Conservation (phyloP, 2,329 filamentous ascomycete species). For the Xylariaceae sp. region DNA sequence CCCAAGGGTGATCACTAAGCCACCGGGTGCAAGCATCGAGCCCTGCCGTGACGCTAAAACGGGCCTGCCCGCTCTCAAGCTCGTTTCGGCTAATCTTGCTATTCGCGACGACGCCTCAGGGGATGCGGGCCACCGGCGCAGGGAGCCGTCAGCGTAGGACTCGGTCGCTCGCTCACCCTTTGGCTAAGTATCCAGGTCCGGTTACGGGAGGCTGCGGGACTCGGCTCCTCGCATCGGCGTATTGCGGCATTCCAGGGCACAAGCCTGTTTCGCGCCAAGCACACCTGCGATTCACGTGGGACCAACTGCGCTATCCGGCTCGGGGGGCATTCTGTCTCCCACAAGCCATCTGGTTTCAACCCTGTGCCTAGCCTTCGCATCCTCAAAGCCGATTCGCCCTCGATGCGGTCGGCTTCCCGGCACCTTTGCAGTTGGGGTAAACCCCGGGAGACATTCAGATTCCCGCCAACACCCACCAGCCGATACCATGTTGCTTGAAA, state of each 20-base stretch:
- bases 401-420: slow-evolving; percentile 2
- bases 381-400: slow-evolving; percentile 12
- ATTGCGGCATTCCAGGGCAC: slow-evolving; percentile 18
- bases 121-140: slow-evolving; percentile 22
- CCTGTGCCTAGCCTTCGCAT: slow-evolving; percentile 6
- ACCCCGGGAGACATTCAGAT: slow-evolving; percentile 3
- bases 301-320: slow-evolving; percentile 8
- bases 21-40: slow-evolving; percentile 6
- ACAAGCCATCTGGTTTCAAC: slow-evolving; percentile 10
- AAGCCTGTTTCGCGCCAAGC: slow-evolving; percentile 10
- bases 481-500: slow-evolving; percentile 5
- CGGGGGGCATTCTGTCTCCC: slow-evolving; percentile 6
- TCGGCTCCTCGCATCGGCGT: slow-evolving; percentile 23
- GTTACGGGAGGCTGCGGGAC: slow-evolving; percentile 16
- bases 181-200: slow-evolving; percentile 9
- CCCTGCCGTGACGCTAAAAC: slow-evolving; percentile 4
- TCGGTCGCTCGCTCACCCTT: slow-evolving; percentile 5
- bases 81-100: slow-evolving; percentile 29
- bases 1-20: slow-evolving; percentile 48
- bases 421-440: slow-evolving; percentile 13
- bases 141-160: slow-evolving; percentile 19
- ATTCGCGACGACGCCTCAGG: slow-evolving; percentile 19
- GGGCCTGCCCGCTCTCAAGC: slow-evolving; percentile 12
- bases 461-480: slow-evolving; percentile 9
- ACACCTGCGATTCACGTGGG: slow-evolving; percentile 7